Base-by-base conservation (phyloP, 305 asterid genomes). In the Caryopteris hybrid region DNA sequence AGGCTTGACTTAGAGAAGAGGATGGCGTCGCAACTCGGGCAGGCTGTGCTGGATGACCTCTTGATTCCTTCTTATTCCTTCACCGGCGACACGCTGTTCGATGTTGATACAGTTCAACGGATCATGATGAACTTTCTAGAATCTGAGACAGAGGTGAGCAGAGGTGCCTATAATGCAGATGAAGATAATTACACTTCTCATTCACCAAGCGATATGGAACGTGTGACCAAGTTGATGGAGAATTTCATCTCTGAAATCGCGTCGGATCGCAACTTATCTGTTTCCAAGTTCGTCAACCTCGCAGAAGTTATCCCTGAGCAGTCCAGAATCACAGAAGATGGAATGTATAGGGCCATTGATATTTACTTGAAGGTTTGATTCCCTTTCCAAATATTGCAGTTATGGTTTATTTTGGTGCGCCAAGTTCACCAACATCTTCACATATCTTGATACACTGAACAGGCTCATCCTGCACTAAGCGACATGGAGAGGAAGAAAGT, bases 1-100 rank as follows among this genome's bases (percentile, higher is more conserved):
- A 75, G 93, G 77, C 89, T 91, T 6, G 98, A 91, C 73, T 59
- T 94, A 84, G 99, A 94, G 86, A 94, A 80, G 83, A 83, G 98
- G 50, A 83, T 94, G 74, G 91, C 85, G 1, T 33, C 25, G 45
- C 95, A 91, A 64, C 89, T 94, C 1, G 88, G 87, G 51, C 96
- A 94, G 74, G 98, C 98, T 1, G 93, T 80, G 57, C 67, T 94
- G 11, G 96, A 91, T 58, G 99, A 94, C 73, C 78, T 94, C 8
- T 61, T 91, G 10, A 89, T 91, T 60, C 99, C 98, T 2, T 87
- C 95, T 2, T 89, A 82, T 63, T 78, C 90, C 36, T 82, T 80
- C 70, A 78, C 83, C 0, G 96, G 90, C 21, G 94, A 86, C 74
- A 86, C 96, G 2, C 25, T 87, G 64, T 91, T 87, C 36, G 98